A percentile compares a stretch with the other conserved stretches of the same genome.
Evolutionary conservation across 2,329 filamentous ascomycete genomes (phyloP).

Genomic region (Truncatella angustata): DNA sequence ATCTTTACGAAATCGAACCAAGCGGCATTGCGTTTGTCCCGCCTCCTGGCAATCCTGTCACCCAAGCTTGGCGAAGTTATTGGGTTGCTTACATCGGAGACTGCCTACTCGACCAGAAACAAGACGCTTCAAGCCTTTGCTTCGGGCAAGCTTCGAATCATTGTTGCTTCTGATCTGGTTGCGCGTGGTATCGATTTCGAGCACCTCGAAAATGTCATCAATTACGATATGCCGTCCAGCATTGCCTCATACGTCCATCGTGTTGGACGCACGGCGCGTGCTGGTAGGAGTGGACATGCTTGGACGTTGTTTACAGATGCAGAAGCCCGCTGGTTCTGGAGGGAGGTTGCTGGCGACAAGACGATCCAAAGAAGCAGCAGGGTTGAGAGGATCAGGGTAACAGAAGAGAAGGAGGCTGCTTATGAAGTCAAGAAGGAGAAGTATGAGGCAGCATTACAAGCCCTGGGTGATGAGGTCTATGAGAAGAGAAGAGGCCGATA

Average conservation of each 20-base stretch:
- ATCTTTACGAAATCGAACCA: slow-evolving; percentile 93
- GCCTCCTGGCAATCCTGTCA: slow-evolving; percentile 68
- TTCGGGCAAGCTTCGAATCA: slow-evolving; percentile 61
- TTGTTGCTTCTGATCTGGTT: slow-evolving; percentile 91
- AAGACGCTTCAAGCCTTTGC: slow-evolving; percentile 68
- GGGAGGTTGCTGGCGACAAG: slow-evolving; percentile 64
- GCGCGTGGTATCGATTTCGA: slow-evolving; percentile 85
- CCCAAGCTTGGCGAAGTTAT: slow-evolving; percentile 56
- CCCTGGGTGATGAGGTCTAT: slow-evolving; percentile 61
- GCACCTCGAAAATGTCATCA: slow-evolving; percentile 79
- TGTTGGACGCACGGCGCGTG: slow-evolving; percentile 86
- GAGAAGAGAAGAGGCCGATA: slow-evolving; percentile 15
- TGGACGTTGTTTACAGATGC: slow-evolving; percentile 83
- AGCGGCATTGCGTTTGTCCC: slow-evolving; percentile 79
- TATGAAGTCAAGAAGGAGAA: slow-evolving; percentile 17
- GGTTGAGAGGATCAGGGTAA: slow-evolving; percentile 48
- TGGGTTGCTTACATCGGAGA: slow-evolving; percentile 74
- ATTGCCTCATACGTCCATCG: slow-evolving; percentile 85
- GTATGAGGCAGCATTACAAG: slow-evolving; percentile 58
- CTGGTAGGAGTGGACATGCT: slow-evolving; percentile 70
- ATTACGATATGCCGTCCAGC: slow-evolving; percentile 86
- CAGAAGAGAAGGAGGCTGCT: slow-evolving; percentile 23
- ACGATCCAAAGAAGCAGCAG: slow-evolving; percentile 44
- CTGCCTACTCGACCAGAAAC: slow-evolving; percentile 67
- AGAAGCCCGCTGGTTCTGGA: slow-evolving; percentile 91